Percentiles rank a stretch among this genome's conserved stretches.
Conservation (phyloP, 202 grass and related monocot species). For the Zoysia matrella region DNA sequence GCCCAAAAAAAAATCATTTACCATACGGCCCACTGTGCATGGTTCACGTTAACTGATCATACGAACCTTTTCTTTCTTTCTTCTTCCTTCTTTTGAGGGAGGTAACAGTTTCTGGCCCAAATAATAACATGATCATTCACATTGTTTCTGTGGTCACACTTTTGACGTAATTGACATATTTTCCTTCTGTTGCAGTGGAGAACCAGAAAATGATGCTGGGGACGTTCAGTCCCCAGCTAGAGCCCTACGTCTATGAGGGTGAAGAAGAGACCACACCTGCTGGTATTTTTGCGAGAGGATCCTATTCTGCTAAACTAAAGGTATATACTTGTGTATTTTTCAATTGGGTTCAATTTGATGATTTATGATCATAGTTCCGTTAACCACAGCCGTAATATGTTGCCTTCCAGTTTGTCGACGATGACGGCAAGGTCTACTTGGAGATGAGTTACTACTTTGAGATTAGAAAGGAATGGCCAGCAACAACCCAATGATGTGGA, state of each 20-base stretch:
- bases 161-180: constrained; percentile 12
- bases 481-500: constrained; percentile 47
- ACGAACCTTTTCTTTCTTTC: too few species aligned
- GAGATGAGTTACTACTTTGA: too few species aligned
- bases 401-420: too few species aligned
- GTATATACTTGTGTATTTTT: constrained; percentile 20
- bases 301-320: constrained; percentile 84
- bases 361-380: not conserved
- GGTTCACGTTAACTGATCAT: too few species aligned
- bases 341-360: not conserved
- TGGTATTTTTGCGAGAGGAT: constrained; percentile 83
- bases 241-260: constrained; percentile 75
- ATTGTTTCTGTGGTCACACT: not conserved
- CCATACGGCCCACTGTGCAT: too few species aligned
- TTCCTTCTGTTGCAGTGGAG: constrained; percentile 51
- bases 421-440: too few species aligned
- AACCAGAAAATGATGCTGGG: constrained; percentile 90
- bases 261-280: constrained; percentile 90
- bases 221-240: not conserved
- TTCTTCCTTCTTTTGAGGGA: too few species aligned
- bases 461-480: constrained; percentile 90
- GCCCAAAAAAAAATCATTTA: too few species aligned
- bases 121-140: not conserved
- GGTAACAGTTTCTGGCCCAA: too few species aligned
- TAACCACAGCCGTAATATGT: not conserved